These are phyloP conservation scores for Austroboletus rostrupii DNA, from an alignment of 1,284 basidiomycete genomes.

Conservation along the genomic window DNA sequence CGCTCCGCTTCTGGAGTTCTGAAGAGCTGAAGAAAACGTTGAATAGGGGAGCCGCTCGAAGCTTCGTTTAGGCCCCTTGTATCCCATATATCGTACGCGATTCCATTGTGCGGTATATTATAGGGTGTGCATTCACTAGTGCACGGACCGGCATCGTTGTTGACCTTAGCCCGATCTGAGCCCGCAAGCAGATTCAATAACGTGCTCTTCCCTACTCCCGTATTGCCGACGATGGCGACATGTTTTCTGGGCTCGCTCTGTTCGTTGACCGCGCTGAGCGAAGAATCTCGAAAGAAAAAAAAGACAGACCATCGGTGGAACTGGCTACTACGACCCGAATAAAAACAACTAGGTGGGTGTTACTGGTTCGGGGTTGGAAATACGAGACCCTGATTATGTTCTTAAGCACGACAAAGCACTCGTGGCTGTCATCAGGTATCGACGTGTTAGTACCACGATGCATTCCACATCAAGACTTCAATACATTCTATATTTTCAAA, in stretches of 20 bases:
- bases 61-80: constrained; percentile 16
- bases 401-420: neutral
- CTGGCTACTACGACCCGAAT: neutral
- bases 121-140: constrained; percentile 3
- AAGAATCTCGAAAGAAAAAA: neutral
- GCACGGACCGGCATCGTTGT: constrained; percentile 13
- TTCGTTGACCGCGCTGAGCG: constrained; percentile 1
- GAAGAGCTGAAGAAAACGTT: constrained; percentile 4
- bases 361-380: neutral
- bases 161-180: constrained; percentile 3
- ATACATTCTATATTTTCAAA: neutral
- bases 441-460: constrained; percentile 5
- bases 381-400: neutral
- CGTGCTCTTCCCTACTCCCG: constrained; percentile 21
- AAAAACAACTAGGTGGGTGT: neutral
- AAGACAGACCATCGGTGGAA: constrained; percentile 5
- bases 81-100: constrained; percentile 11
- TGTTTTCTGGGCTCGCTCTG: constrained; percentile 7
- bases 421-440: constrained; percentile 4
- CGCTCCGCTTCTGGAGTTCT: constrained; percentile 10
- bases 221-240: constrained; percentile 14
- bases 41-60: neutral
- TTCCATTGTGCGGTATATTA: neutral
- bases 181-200: constrained; percentile 17
- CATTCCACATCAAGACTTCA: neutral